Conservation (phyloP, 805 yeast genomes). For the Candida yuanshanica region DNA sequence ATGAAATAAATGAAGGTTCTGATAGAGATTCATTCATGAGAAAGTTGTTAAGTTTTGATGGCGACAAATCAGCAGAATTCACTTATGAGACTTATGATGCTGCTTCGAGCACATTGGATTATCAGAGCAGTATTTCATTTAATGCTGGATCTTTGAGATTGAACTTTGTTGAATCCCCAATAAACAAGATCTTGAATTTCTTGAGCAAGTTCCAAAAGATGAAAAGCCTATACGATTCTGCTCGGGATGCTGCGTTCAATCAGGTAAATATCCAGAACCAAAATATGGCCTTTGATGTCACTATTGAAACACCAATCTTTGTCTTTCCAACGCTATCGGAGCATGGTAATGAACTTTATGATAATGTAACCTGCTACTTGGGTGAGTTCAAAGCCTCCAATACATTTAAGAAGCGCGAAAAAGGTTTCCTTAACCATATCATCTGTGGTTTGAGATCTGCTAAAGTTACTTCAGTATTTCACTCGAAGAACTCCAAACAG, state of each 20-base stretch:
- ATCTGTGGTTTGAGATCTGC: slow-evolving; percentile 69
- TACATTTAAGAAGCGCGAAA: slow-evolving; percentile 35
- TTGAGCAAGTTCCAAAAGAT: slow-evolving; percentile 71
- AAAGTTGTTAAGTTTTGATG: slow-evolving; percentile 72
- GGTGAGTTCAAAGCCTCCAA: slow-evolving; percentile 80
- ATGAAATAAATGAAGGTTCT: slow-evolving; percentile 64
- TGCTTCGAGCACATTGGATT: slow-evolving; percentile 40
- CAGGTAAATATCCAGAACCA: slow-evolving; percentile 64
- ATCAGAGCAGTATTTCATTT: slow-evolving; percentile 52
- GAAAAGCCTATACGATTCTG: slow-evolving; percentile 86
- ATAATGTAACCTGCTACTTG: slow-evolving; percentile 61
- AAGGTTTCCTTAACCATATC: slow-evolving; percentile 45
- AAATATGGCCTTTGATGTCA: slow-evolving; percentile 63
- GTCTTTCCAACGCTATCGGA: slow-evolving; percentile 63
- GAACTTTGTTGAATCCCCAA: slow-evolving; percentile 77
- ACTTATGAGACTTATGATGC: slow-evolving; percentile 76
- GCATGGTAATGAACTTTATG: slow-evolving; percentile 38
- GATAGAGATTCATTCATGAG: slow-evolving; percentile 54
- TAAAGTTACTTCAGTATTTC: slow-evolving; percentile 56
- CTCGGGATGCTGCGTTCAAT: slow-evolving; percentile 82
- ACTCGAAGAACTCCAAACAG: slow-evolving; percentile 30
- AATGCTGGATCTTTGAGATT: slow-evolving; percentile 71
- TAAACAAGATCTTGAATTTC: slow-evolving; percentile 59
- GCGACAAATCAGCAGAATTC: slow-evolving; percentile 74
- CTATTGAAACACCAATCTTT: slow-evolving; percentile 75